Conservation (phyloP, 2,329 filamentous ascomycete species). For the Claviceps sp. region DNA sequence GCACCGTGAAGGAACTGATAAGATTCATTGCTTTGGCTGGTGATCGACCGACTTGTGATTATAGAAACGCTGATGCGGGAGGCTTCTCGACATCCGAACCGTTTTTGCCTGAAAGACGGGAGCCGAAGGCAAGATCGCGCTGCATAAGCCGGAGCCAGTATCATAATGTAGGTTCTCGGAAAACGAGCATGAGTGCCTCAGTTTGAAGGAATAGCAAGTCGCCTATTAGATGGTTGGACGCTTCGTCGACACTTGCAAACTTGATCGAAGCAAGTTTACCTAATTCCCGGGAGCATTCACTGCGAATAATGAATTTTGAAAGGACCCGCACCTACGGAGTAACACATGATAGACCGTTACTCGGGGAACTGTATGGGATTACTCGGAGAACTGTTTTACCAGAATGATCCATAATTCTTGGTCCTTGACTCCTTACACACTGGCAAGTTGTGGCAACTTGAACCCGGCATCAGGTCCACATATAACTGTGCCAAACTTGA, state of each 20-base stretch:
- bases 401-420: too few species aligned
- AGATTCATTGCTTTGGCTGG: background rate
- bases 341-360: too few species aligned
- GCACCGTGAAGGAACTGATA: constrained; percentile 30
- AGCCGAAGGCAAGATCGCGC: constrained; percentile 12
- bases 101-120: constrained; percentile 4
- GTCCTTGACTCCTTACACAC: too few species aligned
- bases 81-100: background rate
- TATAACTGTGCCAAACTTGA: too few species aligned
- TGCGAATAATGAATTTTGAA: background rate
- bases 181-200: background rate
- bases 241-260: background rate
- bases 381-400: too few species aligned
- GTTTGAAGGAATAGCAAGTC: background rate
- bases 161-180: constrained; percentile 9
- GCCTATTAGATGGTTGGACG: background rate
- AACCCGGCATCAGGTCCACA: too few species aligned
- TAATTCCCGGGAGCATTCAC: background rate
- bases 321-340: background rate
- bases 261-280: background rate
- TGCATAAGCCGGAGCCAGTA: constrained; percentile 7
- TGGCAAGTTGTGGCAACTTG: too few species aligned
- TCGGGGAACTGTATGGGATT: too few species aligned
- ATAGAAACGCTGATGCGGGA: constrained; percentile 14
- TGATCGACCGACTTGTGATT: background rate